Evolutionary conservation across 371 early-diverging fungal species (phyloP).

Genomic region (Globomyces sp.): DNA sequence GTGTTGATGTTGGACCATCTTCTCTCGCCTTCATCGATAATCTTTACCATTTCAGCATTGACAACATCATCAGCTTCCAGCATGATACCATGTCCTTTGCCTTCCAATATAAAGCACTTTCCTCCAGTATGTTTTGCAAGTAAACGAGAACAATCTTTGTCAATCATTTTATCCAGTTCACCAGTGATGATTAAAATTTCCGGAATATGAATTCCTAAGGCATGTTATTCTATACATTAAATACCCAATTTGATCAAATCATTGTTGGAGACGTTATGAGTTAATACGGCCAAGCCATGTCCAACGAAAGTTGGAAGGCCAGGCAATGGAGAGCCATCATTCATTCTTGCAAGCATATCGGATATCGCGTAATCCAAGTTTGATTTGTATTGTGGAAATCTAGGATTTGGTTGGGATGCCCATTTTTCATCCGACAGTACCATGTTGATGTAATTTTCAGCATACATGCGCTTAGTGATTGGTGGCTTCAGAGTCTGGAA

Average conservation of each 20-base stretch:
- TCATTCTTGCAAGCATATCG: not conserved
- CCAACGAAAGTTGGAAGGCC: conserved; percentile 8
- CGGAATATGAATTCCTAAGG: not conserved
- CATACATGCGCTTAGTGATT: not conserved
- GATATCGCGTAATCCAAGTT: not conserved
- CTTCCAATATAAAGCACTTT: conserved; percentile 2
- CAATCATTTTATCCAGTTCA: conserved; percentile 4
- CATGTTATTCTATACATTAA: not conserved
- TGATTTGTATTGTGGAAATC: conserved; percentile 9
- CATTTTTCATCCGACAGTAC: conserved; percentile 15
- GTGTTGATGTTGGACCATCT: too few species aligned
- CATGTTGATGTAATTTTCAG: not conserved
- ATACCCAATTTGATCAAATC: not conserved
- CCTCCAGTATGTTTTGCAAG: not conserved
- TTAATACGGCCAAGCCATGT: conserved; percentile 9
- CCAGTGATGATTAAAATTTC: not conserved
- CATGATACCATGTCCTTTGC: conserved; percentile 4
- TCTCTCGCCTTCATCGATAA: too few species aligned
- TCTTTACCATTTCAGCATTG: too few species aligned
- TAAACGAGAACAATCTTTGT: not conserved
- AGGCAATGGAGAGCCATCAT: not conserved
- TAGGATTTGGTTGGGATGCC: not conserved
- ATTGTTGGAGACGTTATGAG: conserved; percentile 6
- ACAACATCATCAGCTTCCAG: not conserved
- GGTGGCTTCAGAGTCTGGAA: not conserved